These are phyloP conservation scores for Solanum chacoense DNA, from an alignment of 305 asterid genomes.

Conservation along the genomic window DNA sequence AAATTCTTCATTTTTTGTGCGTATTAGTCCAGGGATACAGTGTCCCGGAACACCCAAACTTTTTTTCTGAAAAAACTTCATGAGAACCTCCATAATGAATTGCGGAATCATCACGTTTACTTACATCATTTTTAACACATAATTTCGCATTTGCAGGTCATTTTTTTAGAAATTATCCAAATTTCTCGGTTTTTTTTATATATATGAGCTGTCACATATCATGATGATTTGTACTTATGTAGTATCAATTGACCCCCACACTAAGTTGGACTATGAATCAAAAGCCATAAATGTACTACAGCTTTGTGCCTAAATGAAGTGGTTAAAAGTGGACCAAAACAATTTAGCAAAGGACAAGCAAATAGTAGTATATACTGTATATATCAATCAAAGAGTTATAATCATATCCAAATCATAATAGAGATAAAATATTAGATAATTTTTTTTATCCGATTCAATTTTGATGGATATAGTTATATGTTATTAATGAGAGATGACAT, in stretches of 20 bases:
- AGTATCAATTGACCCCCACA: background rate
- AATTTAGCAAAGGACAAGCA: background rate
- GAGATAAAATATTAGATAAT: background rate
- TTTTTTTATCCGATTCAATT: background rate
- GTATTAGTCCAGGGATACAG: background rate
- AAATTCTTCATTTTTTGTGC: too few relatives aligned
- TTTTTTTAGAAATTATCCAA: too few relatives aligned
- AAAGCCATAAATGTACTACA: background rate
- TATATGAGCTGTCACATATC: background rate
- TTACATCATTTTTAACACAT: too few relatives aligned
- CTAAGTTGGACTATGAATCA: background rate
- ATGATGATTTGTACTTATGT: background rate
- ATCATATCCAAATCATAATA: background rate
- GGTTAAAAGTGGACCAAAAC: background rate
- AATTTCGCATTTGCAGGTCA: too few relatives aligned
- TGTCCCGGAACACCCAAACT: too few relatives aligned
- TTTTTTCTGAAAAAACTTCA: too few relatives aligned
- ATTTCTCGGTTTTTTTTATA: accelerated
- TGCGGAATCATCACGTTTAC: background rate
- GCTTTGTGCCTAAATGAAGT: background rate
- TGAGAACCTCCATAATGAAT: too few relatives aligned
- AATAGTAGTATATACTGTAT: background rate
- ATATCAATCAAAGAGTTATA: background rate
- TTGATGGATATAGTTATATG: background rate
- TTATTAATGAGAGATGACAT: background rate